Base-by-base conservation (phyloP, 441 rosid species). In the Adansonia gregorii region DNA sequence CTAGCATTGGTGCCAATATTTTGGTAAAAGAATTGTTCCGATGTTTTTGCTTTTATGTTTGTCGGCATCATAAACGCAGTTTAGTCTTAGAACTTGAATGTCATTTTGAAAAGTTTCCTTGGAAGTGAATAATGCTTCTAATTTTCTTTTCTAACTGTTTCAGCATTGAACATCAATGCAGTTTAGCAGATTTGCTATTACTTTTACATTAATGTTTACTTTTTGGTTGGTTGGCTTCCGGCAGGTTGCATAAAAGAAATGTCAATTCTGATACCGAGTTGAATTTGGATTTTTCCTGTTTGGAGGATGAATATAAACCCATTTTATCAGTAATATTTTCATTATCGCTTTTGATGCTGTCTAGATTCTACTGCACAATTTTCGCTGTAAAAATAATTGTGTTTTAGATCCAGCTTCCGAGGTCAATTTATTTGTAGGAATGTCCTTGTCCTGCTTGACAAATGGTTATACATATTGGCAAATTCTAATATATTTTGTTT, bases 1-100 rank as follows among this genome's bases (percentile, higher is more conserved):
- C 67, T 31, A 63, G 67, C 46, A 63, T 31, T 15, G 67, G 67
- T n/a, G 46, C 67, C 67, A 63, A 63, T 63, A 31, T 63, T 63
- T n/a, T 63, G 67, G 67, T 63, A 35, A 63, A 63, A 7, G 8
- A 63, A 35, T 31, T 35, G 35, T 63, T 63, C 67, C 11, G 17
- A 6, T 63, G 46, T 39, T 6, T 35, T 14, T 10, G 46, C 7
- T 63, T 63, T 31, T 63, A 63, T 63, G 20, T 63, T 35, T 15
- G 15, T 7, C 20, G 46, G 51, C 70, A 66, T 66, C 48, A 31
- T 63, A n/a, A 67, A 67, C 11, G 12, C 19, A 17, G 70, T 67
- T 43, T 8, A 43, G 71, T 67, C 12, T 67, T 67, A 43, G 14
- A 67, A 43, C 71, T 67, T 17, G 71, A 66, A 43, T 43, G 52